A percentile compares a stretch with the other conserved stretches of the same genome.
Conservation (phyloP, 2,329 filamentous ascomycete genomes). For the Cladosporium velox region DNA sequence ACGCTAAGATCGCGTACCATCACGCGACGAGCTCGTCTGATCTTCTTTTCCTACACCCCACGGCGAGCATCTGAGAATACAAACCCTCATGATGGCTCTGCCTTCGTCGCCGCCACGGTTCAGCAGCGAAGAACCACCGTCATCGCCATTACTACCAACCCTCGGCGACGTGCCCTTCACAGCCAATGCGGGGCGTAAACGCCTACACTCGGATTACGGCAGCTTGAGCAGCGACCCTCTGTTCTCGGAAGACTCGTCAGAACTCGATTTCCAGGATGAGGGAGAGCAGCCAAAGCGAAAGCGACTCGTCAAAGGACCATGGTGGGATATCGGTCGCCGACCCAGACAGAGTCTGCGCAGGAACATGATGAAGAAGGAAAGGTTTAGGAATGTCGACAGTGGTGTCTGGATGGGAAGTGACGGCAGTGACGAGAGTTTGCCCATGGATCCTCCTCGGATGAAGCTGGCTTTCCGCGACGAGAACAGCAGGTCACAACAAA, state of each 20-base stretch:
- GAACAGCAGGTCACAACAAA: constrained; percentile 34
- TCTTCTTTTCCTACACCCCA: constrained; percentile 19
- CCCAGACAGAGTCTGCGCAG: constrained; percentile 43
- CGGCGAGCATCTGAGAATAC: constrained; percentile 30
- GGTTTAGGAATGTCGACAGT: constrained; percentile 64
- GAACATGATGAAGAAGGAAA: constrained; percentile 35
- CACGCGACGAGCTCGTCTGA: constrained; percentile 3
- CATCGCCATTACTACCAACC: constrained; percentile 26
- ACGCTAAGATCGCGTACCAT: background rate
- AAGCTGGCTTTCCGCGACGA: constrained; percentile 11
- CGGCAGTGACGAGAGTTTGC: constrained; percentile 40
- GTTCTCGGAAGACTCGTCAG: constrained; percentile 67
- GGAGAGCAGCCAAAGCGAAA: constrained; percentile 63
- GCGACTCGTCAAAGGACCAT: constrained; percentile 65
- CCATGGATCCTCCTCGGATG: constrained; percentile 18
- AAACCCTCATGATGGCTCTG: constrained; percentile 31
- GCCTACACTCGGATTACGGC: constrained; percentile 35
- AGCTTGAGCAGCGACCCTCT: constrained; percentile 68
- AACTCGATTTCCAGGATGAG: constrained; percentile 61
- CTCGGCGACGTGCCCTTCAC: constrained; percentile 22
- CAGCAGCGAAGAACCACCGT: constrained; percentile 26
- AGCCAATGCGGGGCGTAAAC: constrained; percentile 31
- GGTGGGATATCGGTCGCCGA: constrained; percentile 56
- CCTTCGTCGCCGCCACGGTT: constrained; percentile 37
- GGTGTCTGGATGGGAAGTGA: constrained; percentile 70